Evolutionary conservation across 345 rosid genomes (phyloP).

Genomic region (Camelina sativa): DNA sequence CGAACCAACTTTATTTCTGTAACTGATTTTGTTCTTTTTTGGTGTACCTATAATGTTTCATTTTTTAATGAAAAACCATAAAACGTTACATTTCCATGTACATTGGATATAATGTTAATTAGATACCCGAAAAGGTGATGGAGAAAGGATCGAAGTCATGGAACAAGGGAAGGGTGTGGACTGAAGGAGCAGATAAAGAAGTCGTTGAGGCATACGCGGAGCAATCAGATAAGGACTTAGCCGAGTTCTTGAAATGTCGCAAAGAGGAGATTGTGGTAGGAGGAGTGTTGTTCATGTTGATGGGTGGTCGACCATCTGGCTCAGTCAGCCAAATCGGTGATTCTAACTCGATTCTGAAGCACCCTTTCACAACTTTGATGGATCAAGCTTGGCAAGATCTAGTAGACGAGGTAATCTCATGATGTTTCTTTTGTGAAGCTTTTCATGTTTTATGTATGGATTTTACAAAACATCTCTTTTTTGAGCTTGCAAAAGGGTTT

Average conservation of each 20-base stretch:
- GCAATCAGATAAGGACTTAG: conserved; percentile 56
- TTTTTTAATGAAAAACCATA: not conserved
- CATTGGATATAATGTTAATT: not conserved
- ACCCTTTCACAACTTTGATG: conserved; percentile 54
- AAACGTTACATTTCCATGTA: not conserved
- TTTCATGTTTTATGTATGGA: conserved; percentile 8
- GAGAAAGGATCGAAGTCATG: conserved; percentile 55
- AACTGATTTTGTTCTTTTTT: not conserved
- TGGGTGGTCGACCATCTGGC: conserved; percentile 57
- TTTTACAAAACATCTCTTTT: not conserved
- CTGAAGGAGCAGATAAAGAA: conserved; percentile 53
- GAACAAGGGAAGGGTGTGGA: conserved; percentile 62
- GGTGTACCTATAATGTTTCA: not conserved
- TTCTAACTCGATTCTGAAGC: conserved; percentile 49
- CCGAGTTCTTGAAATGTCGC: conserved; percentile 55
- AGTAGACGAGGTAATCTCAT: conserved; percentile 50
- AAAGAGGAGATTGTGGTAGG: conserved; percentile 56
- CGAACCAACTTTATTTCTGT: not conserved
- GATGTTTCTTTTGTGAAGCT: not conserved
- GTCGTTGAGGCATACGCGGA: conserved; percentile 56
- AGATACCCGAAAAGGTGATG: conserved; percentile 55
- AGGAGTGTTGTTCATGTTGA: conserved; percentile 57
- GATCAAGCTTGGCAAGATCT: conserved; percentile 65
- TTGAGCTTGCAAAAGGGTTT: conserved; percentile 45
- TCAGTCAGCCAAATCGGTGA: conserved; percentile 48